Conservation (phyloP, 495 filamentous ascomycete species). For the Aspergillus asperescens region DNA sequence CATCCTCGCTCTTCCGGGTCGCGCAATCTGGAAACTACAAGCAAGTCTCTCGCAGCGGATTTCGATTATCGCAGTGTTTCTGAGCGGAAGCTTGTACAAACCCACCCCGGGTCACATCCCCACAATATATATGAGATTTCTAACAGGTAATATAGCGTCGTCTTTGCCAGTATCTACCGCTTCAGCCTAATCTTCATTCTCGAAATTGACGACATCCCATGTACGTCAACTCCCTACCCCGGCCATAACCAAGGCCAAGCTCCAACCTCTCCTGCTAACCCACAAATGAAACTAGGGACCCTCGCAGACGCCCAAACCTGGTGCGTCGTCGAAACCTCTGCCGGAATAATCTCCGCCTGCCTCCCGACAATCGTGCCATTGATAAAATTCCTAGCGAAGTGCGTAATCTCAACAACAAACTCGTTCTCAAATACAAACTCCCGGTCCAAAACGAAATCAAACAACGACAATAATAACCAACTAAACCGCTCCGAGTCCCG, state of each 20-base stretch:
- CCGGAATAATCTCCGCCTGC: slow-evolving; percentile 22
- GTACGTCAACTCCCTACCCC: slow-evolving; percentile 1
- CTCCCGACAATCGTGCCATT: slow-evolving; percentile 19
- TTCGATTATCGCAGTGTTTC: slow-evolving; percentile 5
- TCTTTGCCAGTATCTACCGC: slow-evolving; percentile 19
- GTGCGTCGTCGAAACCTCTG: slow-evolving; percentile 21
- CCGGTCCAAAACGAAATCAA: too few relatives aligned
- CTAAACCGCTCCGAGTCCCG: too few relatives aligned
- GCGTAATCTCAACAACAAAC: too few relatives aligned
- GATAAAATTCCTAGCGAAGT: too few relatives aligned
- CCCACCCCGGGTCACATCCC: too few relatives aligned
- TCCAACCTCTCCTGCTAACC: neutral
- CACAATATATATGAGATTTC: neutral
- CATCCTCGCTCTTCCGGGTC: slow-evolving; percentile 4
- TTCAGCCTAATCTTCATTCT: slow-evolving; percentile 18
- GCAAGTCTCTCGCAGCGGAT: slow-evolving; percentile 1
- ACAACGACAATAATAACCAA: too few relatives aligned
- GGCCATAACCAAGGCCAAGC: neutral
- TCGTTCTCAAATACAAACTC: too few relatives aligned
- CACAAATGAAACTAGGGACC: slow-evolving; percentile 7
- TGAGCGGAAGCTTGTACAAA: slow-evolving; percentile 9
- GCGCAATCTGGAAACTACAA: slow-evolving; percentile 8
- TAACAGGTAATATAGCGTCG: slow-evolving; percentile 9
- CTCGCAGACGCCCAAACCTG: slow-evolving; percentile 20
- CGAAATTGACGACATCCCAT: slow-evolving; percentile 10